Evolutionary conservation across 257 asterid genomes (phyloP).

Genomic region (Solanum sejunctum): DNA sequence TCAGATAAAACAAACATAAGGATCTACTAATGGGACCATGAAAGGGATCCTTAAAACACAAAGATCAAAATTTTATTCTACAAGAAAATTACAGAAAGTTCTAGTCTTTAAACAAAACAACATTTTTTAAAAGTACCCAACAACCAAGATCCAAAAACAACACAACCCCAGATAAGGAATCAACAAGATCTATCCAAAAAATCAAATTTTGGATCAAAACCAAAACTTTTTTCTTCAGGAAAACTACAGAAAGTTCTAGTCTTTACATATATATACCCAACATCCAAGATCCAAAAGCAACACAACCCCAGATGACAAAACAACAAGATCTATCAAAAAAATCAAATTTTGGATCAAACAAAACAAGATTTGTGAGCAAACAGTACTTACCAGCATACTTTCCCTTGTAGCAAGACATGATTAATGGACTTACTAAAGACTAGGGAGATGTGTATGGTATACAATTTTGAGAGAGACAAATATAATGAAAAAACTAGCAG

Average conservation of each 20-base stretch:
- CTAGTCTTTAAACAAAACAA: not conserved
- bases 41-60: not conserved
- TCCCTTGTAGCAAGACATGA: constrained; percentile 18
- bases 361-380: not conserved
- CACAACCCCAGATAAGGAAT: not conserved
- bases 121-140: not conserved
- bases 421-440: not conserved
- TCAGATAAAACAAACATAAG: not conserved
- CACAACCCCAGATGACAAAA: not conserved
- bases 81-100: not conserved
- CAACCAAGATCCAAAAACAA: not conserved
- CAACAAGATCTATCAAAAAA: not conserved
- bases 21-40: not conserved
- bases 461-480: not conserved
- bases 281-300: not conserved
- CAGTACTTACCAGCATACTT: constrained; percentile 3
- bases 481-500: not conserved
- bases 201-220: not conserved
- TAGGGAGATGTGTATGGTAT: not conserved
- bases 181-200: not conserved
- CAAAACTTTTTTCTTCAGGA: too few species aligned
- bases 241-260: too few species aligned
- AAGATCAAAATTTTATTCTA: not conserved
- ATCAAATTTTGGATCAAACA: not conserved
- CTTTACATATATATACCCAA: not conserved